Conservation (phyloP, 225 moss, liverwort and hornwort genomes). For the Straminergon stramineum region DNA sequence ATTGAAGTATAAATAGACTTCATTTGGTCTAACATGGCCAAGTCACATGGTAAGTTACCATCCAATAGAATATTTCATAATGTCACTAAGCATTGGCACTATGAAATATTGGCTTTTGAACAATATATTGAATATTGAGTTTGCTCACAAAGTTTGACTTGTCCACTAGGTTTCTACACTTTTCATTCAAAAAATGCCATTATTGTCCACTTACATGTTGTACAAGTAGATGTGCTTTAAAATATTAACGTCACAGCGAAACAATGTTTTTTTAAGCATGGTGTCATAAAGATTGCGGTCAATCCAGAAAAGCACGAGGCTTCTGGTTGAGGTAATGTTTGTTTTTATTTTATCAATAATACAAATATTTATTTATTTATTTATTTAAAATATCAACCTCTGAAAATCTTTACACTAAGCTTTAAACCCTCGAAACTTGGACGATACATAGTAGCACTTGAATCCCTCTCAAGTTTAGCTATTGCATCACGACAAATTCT, state of each 20-base stretch:
- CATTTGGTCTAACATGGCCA: not conserved
- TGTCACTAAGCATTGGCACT: not conserved
- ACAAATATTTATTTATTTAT: no score
- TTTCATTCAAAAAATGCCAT: not conserved
- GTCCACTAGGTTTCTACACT: fast-evolving
- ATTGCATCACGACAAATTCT: no score
- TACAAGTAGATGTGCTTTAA: not conserved
- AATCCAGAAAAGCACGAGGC: no score
- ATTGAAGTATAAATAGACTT: not conserved
- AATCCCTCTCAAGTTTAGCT: no score
- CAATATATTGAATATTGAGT: not conserved
- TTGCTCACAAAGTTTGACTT: not conserved
- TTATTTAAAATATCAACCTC: no score
- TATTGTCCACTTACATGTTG: not conserved
- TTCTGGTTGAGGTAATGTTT: no score
- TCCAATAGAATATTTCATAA: not conserved
- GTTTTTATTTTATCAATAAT: no score
- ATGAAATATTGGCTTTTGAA: not conserved
- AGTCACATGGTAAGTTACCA: fast-evolving
- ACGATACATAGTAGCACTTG: no score
- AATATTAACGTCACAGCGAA: fast-evolving
- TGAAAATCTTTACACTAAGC: no score
- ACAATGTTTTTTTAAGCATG: not conserved
- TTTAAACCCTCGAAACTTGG: no score
- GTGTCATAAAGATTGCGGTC: no score